Evolutionary conservation across 108 stramenopile genomes (phyloP), one percentile per base, ranked within the genome.

Genomic region (Cylindrotheca closterium): DNA sequence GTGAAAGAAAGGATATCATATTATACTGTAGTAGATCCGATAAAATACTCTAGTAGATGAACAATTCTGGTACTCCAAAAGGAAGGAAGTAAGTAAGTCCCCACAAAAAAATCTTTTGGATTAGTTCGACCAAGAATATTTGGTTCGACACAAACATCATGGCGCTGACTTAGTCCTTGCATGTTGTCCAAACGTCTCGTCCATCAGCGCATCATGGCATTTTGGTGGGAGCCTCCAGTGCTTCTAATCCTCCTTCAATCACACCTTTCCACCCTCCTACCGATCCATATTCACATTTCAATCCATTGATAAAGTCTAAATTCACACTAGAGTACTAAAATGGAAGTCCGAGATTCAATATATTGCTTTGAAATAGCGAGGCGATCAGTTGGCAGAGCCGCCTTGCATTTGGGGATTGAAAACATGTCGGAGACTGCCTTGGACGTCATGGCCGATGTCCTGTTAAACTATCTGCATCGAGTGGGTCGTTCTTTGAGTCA

Each of bases 361-460:
- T 88, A 81, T 67, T 80, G 69, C 58, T 68, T 73, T 48, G 81
- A 85, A 58, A 57, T 88, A 3, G 86, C 88, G 1, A 70, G 84
- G 15, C 79, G 92, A 32, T 71, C 85, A 27, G 86, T 89, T 7
- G 89, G 88, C 0, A 74, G 89, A 22, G 92, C 92, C 21, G 92
- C 89, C 30, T 60, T 94, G 48, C 89, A 91, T 67, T 58, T 94
- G 56, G 92, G 92, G 3, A 74, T 91, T 27, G 84, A 85, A 30
- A 68, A 61, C 33, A 87, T 91, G 84, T 77, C 83, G 52, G 75
- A 82, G 15, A 67, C 78, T 23, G 81, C 86, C 21, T 64, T 94
- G 60, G 84, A 89, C 57, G 79, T 75, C 0, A 37, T 91, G 75
- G 84, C 73, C 17, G 82, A 79, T 63, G 84, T 86, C 0, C 56